phyloP scores from a whole-genome alignment of 2,329 filamentous ascomycete genomes.

The Phaeosphaeria sp. region DNA sequence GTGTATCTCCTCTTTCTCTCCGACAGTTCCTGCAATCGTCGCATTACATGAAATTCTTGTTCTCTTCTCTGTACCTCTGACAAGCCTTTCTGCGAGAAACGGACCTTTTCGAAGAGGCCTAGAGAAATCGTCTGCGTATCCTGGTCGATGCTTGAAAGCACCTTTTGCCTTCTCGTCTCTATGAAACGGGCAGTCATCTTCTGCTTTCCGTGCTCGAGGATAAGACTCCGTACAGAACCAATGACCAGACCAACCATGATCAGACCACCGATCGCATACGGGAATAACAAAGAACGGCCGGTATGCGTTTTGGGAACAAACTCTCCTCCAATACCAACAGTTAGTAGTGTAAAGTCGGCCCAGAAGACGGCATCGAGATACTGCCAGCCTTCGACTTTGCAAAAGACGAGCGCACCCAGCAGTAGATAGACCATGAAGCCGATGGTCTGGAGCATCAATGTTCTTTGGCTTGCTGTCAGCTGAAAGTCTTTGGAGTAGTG shows the following conservation, averaged over 20 bases:
- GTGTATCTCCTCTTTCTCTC: constrained; percentile 48
- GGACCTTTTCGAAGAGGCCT: constrained; percentile 48
- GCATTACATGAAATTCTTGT: constrained; percentile 57
- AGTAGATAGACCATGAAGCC: constrained; percentile 57
- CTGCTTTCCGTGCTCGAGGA: constrained; percentile 59
- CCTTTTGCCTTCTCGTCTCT: constrained; percentile 56
- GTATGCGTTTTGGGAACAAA: constrained; percentile 58
- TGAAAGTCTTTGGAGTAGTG: constrained; percentile 65
- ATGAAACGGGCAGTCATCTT: constrained; percentile 59
- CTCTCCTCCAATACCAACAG: constrained; percentile 61
- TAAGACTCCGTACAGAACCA: constrained; percentile 59
- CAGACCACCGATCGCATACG: constrained; percentile 63
- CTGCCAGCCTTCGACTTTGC: constrained; percentile 59
- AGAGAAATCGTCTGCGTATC: constrained; percentile 53
- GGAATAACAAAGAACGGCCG: constrained; percentile 60
- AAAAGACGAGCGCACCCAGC: constrained; percentile 56
- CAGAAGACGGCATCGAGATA: constrained; percentile 64
- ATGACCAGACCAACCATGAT: constrained; percentile 63
- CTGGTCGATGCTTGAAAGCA: constrained; percentile 49
- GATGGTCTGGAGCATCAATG: constrained; percentile 62
- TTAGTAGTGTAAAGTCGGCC: constrained; percentile 63
- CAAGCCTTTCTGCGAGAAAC: constrained; percentile 50
- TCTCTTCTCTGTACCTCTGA: constrained; percentile 52
- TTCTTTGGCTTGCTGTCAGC: constrained; percentile 63
- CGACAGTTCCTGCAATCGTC: constrained; percentile 48